phyloP scores from a whole-genome alignment of 2,329 filamentous ascomycete species.

The Phaeosphaeriaceae sp. region DNA sequence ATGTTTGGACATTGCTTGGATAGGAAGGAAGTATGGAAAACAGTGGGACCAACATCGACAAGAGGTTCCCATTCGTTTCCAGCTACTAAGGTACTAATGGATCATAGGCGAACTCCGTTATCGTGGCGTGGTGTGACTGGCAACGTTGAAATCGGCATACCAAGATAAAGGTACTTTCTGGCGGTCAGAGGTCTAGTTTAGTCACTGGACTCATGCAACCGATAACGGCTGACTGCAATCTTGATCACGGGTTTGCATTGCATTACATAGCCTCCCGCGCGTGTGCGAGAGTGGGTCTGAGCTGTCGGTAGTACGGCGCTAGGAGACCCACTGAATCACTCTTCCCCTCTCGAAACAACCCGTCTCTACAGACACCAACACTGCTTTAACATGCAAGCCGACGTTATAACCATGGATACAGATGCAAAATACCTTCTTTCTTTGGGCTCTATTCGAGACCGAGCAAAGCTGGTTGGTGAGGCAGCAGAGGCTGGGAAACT shows the following conservation, averaged over 20 bases:
- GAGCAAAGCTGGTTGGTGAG: constrained; percentile 33
- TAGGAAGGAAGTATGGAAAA: background rate
- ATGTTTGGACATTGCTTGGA: too few relatives aligned
- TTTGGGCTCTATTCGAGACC: constrained; percentile 34
- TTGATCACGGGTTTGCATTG: too few relatives aligned
- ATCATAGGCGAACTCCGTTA: background rate
- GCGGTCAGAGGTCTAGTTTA: background rate
- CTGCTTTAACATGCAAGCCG: background rate
- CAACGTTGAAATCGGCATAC: background rate
- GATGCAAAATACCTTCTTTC: constrained; percentile 38
- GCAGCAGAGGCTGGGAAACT: constrained; percentile 57
- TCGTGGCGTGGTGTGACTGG: background rate
- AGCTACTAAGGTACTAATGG: too few relatives aligned
- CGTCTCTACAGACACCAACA: background rate
- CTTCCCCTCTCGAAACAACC: background rate
- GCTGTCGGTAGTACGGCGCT: background rate
- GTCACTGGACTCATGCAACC: too few relatives aligned
- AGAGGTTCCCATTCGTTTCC: too few relatives aligned
- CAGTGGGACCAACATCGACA: too few relatives aligned
- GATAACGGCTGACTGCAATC: too few relatives aligned
- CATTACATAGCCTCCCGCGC: too few relatives aligned
- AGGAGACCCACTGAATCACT: background rate
- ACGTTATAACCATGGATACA: constrained; percentile 24
- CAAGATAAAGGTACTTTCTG: background rate
- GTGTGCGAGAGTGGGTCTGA: too few relatives aligned